Base-by-base conservation (phyloP, 106 monocot genomes). In the Cymbidium sinense region DNA sequence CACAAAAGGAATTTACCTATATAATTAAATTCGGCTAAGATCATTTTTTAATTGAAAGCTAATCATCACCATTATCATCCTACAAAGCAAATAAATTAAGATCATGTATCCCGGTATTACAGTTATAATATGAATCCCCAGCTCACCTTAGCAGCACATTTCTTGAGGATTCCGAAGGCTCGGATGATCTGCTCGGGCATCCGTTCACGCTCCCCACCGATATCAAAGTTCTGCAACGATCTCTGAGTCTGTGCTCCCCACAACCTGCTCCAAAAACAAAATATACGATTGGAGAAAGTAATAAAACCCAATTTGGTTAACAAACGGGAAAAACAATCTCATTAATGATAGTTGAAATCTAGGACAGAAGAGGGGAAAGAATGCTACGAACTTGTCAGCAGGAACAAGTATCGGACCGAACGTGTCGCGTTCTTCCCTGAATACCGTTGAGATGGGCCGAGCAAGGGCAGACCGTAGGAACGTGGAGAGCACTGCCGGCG, bases 191-290 rank as follows among this genome's bases (percentile, higher is more conserved):
- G 96, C 77, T 91, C 96, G 4, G 93, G 96, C 96, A 96, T 96
- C 69, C 74, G 79, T 86, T 96, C 93, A 4, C 84, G 70, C 74
- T 88, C 86, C 10, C 96, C 96, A 19, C 96, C 96, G 30, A 96
- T 96, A 35, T 96, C 89, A 80, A 96, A 96, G 34, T 96, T 96
- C 85, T 93, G 93, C 85, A 96, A 73, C 34, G 96, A 96, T 64
- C 96, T 91, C 85, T 96, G 96, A 70, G 96, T 96, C 85, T 96
- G 96, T 36, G 96, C 96, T 33, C 93, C 96, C 96, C 96, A 93
- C 50, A 93, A 73, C 91, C 93, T 96, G 37, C n/a, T 27, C 73
- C 25, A 50, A 33, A 51, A 74, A 70, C 0, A 54, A 47, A 58
- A 50, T 12, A 58, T 75, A n/a, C 44, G 21, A 43, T 64, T 29